These are phyloP conservation scores for Phytophthora pistaciae DNA, from an alignment of 352 stramenopile species.

Conservation along the genomic window DNA sequence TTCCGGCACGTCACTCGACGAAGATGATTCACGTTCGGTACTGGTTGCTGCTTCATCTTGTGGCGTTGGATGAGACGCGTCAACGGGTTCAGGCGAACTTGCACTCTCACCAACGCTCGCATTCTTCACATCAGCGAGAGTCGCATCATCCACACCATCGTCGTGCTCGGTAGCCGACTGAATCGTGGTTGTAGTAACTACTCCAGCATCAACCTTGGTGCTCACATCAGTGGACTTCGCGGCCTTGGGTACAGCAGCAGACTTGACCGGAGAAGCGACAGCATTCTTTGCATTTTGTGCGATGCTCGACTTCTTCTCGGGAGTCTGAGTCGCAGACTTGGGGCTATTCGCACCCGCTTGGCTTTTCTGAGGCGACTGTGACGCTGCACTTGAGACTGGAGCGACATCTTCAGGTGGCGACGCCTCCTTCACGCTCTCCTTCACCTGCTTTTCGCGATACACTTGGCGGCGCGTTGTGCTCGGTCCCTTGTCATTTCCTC, in stretches of 20 bases:
- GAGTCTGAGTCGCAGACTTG: constrained; percentile 1
- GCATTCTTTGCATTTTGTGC: background rate
- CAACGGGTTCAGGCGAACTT: background rate
- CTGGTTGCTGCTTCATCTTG: constrained; percentile 2
- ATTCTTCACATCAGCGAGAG: background rate
- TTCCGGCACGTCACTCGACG: constrained; percentile 23
- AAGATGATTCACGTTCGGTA: constrained; percentile 22
- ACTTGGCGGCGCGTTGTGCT: constrained; percentile 50
- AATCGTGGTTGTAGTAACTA: background rate
- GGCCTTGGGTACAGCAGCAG: background rate
- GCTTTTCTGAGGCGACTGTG: constrained; percentile 13
- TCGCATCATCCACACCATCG: background rate
- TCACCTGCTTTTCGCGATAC: constrained; percentile 69
- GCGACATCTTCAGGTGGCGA: background rate
- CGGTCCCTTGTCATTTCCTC: constrained; percentile 33
- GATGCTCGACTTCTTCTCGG: constrained; percentile 3
- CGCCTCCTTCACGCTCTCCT: constrained; percentile 25
- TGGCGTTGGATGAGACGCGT: background rate
- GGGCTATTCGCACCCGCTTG: constrained; percentile 9
- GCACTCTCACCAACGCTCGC: background rate
- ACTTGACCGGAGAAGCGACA: background rate
- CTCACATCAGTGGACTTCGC: background rate
- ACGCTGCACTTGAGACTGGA: constrained; percentile 3
- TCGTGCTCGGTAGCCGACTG: background rate
- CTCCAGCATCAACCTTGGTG: constrained; percentile 5